Evolutionary conservation across 495 filamentous ascomycete genomes (phyloP).

Genomic region (Choiromyces venosus): DNA sequence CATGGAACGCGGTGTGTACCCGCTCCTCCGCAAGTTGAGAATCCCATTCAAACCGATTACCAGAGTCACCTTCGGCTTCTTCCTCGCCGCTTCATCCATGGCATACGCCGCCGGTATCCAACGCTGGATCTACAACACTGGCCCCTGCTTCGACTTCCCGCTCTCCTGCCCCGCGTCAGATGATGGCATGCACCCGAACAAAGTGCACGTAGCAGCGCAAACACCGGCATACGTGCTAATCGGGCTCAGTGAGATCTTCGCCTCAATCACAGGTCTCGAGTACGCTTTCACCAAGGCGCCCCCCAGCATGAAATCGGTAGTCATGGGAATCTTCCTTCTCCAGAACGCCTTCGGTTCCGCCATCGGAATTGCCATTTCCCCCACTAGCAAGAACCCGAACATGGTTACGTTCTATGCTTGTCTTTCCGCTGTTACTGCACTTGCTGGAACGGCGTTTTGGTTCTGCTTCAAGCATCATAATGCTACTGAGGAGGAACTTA

Average conservation of each 20-base stretch:
- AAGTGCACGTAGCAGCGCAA: slow-evolving; percentile 45
- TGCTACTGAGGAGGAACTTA: slow-evolving; percentile 46
- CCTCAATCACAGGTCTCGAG: slow-evolving; percentile 51
- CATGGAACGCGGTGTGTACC: slow-evolving; percentile 50
- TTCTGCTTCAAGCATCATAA: slow-evolving; percentile 49
- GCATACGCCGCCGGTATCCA: slow-evolving; percentile 51
- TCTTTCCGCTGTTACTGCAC: slow-evolving; percentile 48
- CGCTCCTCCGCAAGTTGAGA: slow-evolving; percentile 43
- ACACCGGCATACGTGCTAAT: slow-evolving; percentile 48
- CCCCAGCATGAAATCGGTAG: slow-evolving; percentile 46
- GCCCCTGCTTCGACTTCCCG: slow-evolving; percentile 52
- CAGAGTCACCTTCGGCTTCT: slow-evolving; percentile 51
- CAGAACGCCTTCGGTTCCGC: slow-evolving; percentile 45
- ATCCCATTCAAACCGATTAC: slow-evolving; percentile 51
- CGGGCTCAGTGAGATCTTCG: slow-evolving; percentile 47
- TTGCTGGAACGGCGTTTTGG: slow-evolving; percentile 49
- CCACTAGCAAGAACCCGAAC: slow-evolving; percentile 46
- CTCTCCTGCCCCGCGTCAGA: slow-evolving; percentile 46
- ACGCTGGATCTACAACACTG: slow-evolving; percentile 46
- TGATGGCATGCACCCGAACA: slow-evolving; percentile 41
- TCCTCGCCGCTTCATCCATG: slow-evolving; percentile 47
- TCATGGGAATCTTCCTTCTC: slow-evolving; percentile 45
- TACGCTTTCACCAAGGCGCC: slow-evolving; percentile 54
- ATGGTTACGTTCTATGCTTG: slow-evolving; percentile 54
- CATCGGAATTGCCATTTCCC: slow-evolving; percentile 47